Percentiles rank a stretch among this genome's conserved stretches.
phyloP scores from a whole-genome alignment of 352 stramenopile species.

The Phytophthora sp. region DNA sequence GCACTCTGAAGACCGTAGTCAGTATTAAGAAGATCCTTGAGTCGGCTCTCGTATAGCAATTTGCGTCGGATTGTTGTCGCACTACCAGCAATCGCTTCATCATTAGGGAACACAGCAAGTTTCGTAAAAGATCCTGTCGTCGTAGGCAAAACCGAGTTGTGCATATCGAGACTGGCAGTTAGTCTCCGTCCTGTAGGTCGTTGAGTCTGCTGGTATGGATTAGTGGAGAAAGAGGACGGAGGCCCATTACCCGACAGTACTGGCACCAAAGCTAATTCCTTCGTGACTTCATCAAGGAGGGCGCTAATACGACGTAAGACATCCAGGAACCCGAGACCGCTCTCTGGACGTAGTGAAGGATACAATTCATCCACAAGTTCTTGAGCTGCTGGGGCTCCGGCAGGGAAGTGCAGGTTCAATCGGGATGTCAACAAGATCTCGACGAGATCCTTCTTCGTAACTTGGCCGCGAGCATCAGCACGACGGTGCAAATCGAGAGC shows the following conservation, averaged over 20 bases:
- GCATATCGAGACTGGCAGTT: conserved; percentile 39
- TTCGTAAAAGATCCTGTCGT: conserved; percentile 27
- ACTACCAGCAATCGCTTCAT: conserved; percentile 14
- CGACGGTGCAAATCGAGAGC: conserved; percentile 69
- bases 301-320: conserved; percentile 69
- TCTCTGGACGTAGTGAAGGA: conserved; percentile 34
- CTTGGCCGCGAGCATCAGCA: conserved; percentile 63
- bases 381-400: conserved; percentile 44
- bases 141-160: conserved; percentile 35
- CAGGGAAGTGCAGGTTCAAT: conserved; percentile 62
- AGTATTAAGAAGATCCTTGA: conserved; percentile 56
- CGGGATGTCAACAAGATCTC: conserved; percentile 75
- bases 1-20: conserved; percentile 69
- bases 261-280: conserved; percentile 25
- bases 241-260: conserved; percentile 14
- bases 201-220: conserved; percentile 42
- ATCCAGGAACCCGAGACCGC: conserved; percentile 59
- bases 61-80: conserved; percentile 51
- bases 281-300: conserved; percentile 56
- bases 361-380: conserved; percentile 75
- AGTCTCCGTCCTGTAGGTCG: conserved; percentile 48
- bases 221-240: conserved; percentile 33
- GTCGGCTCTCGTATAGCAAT: conserved; percentile 57
- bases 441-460: conserved; percentile 59
- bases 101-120: conserved; percentile 3